Evolutionary conservation across 139 green algal genomes (phyloP), one percentile per base, ranked within the genome.

Genomic region (Volvox africanus): DNA sequence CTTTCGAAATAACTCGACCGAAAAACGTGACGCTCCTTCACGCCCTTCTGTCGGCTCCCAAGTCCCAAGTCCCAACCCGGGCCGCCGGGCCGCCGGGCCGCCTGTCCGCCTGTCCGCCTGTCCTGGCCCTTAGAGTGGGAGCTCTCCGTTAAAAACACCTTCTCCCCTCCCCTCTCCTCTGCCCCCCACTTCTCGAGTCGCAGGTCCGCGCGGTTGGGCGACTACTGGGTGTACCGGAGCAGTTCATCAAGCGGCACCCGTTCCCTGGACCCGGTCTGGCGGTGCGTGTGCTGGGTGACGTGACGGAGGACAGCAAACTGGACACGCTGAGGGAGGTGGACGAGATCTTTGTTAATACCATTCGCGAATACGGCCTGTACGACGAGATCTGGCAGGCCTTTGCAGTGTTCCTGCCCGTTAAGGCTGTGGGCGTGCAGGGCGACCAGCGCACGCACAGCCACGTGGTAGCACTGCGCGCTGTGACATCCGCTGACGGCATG

Each of bases 321-420:
- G 95, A 98, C 28, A 95, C 94, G 55, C 91, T 98, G 61, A 93
- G 96, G 1, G 82, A 89, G 61, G 88, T 99, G 35, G 98, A 99
- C 90, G 98, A 99, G 95, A 97, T 99, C 73, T 99, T 97, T 93
- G 97, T 99, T 91, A 97, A 99, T 82, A 92, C 93, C 61, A 99
- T 99, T 92, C 93, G 91, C 44, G 98, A 99, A 90, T 96, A 94
- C 76, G 98, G 98, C 44, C 95, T 99, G 80, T 99, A 99, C 93
- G 98, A 99, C 93, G 93, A 99, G 90, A 99, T 99, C 94, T 99
- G 98, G 98, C 97, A 99, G 94, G 98, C 98, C 2, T 99, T 99
- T 93, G 98, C 98, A 9, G 98, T 99, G 26, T 99, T 99, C 95
- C 94, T 99, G 83, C 98, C 98, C 17, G 93, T 99, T 73, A 95